Percentiles rank a stretch among this genome's conserved stretches.
Evolutionary conservation across 129 eudicot genomes (phyloP).

Genomic region (Helichrysum umbraculigerum): DNA sequence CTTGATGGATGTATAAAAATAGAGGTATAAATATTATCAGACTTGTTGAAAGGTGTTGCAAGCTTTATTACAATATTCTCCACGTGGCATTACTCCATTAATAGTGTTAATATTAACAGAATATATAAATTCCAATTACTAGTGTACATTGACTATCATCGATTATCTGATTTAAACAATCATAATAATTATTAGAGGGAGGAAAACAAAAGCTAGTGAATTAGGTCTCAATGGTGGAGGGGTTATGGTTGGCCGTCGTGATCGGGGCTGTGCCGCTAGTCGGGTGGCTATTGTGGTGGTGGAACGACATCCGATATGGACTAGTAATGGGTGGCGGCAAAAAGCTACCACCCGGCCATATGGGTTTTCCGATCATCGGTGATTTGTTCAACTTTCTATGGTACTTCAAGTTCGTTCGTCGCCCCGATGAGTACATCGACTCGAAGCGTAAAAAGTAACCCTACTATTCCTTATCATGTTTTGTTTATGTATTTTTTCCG

Average conservation of each 20-base stretch:
- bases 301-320: constrained; percentile 53
- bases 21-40: too few relatives aligned
- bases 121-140: too few relatives aligned
- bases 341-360: constrained; percentile 55
- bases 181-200: too few relatives aligned
- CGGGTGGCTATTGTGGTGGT: constrained; percentile 52
- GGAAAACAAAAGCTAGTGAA: neutral
- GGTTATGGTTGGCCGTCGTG: constrained; percentile 27
- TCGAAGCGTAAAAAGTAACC: constrained; percentile 48
- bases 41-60: too few relatives aligned
- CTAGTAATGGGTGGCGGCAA: constrained; percentile 25
- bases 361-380: constrained; percentile 64
- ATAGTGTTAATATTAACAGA: too few relatives aligned
- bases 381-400: constrained; percentile 53
- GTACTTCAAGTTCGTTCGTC: constrained; percentile 55
- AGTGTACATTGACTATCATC: neutral
- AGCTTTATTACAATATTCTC: too few relatives aligned
- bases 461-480: neutral
- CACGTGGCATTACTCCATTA: too few relatives aligned
- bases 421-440: constrained; percentile 58
- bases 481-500: too few relatives aligned
- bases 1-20: too few relatives aligned
- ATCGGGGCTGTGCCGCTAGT: constrained; percentile 36
- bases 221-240: neutral
- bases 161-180: neutral